phyloP scores from a whole-genome alignment of 139 green algal species.

The Ostreobium quekettii region DNA sequence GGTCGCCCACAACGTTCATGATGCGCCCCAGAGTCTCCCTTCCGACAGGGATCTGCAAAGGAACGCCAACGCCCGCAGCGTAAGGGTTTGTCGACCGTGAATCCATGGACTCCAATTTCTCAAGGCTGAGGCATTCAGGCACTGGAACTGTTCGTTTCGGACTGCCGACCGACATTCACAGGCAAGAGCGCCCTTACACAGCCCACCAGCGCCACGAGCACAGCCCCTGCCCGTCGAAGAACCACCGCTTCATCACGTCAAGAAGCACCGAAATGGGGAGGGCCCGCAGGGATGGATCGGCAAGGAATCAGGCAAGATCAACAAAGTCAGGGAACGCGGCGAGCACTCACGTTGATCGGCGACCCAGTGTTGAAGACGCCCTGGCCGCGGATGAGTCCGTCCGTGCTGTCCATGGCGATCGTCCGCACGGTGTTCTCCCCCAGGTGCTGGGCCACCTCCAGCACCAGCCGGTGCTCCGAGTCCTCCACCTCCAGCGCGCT shows the following conservation, averaged over 20 bases:
- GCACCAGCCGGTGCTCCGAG: slow-evolving; percentile 81
- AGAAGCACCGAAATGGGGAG: no score
- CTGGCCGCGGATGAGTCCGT: slow-evolving; percentile 91
- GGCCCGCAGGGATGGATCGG: neutral
- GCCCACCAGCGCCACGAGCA: no score
- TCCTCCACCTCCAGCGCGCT: slow-evolving; percentile 80
- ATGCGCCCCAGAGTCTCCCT: slow-evolving; percentile 94
- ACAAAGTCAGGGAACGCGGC: neutral
- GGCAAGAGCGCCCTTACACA: no score
- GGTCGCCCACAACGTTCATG: slow-evolving; percentile 99
- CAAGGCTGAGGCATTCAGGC: no score
- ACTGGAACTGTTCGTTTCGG: no score
- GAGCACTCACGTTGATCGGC: slow-evolving; percentile 78
- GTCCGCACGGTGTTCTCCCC: slow-evolving; percentile 93
- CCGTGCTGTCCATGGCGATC: slow-evolving; percentile 98
- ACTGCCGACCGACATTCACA: no score
- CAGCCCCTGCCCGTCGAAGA: no score
- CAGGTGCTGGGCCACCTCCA: slow-evolving; percentile 97
- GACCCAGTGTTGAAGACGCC: slow-evolving; percentile 80
- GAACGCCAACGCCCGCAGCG: no score
- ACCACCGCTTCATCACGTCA: no score
- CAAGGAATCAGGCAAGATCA: neutral
- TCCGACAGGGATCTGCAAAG: slow-evolving; percentile 92
- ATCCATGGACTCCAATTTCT: no score
- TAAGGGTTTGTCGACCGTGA: no score